A percentile compares a stretch with the other conserved stretches of the same genome.
These are phyloP conservation scores for Przewalskia tangutica DNA, from an alignment of 257 asterid species.

Conservation along the genomic window DNA sequence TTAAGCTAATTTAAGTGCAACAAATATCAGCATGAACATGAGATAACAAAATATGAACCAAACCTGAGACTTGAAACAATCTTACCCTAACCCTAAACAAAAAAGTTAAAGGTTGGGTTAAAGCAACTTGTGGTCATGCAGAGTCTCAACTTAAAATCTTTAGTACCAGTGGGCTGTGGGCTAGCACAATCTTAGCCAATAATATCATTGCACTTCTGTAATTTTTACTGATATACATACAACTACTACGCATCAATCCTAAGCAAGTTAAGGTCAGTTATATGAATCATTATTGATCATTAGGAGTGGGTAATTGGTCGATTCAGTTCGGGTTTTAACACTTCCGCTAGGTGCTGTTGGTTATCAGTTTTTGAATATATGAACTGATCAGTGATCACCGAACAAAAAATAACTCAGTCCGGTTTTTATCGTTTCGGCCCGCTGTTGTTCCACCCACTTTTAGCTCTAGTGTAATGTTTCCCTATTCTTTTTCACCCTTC, in stretches of 20 bases:
- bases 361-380: background rate
- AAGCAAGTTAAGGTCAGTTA: background rate
- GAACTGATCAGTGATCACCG: background rate
- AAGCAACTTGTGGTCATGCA: background rate
- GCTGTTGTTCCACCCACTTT: background rate
- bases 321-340: no score
- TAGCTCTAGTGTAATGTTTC: background rate
- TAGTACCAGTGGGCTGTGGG: background rate
- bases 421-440: background rate
- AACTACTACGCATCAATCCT: background rate
- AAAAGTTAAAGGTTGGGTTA: background rate
- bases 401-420: background rate
- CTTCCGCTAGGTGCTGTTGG: no score
- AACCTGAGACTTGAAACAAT: background rate
- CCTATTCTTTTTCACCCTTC: background rate
- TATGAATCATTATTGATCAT: background rate
- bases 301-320: no score
- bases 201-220: background rate
- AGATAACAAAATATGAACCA: background rate
- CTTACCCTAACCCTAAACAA: background rate
- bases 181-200: background rate
- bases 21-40: background rate
- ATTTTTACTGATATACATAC: background rate
- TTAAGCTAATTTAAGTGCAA: background rate
- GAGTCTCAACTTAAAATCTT: background rate